Percentiles rank a stretch among this genome's conserved stretches.
phyloP scores from a whole-genome alignment of 2,329 filamentous ascomycete genomes.

The Pleomassaria siparia region DNA sequence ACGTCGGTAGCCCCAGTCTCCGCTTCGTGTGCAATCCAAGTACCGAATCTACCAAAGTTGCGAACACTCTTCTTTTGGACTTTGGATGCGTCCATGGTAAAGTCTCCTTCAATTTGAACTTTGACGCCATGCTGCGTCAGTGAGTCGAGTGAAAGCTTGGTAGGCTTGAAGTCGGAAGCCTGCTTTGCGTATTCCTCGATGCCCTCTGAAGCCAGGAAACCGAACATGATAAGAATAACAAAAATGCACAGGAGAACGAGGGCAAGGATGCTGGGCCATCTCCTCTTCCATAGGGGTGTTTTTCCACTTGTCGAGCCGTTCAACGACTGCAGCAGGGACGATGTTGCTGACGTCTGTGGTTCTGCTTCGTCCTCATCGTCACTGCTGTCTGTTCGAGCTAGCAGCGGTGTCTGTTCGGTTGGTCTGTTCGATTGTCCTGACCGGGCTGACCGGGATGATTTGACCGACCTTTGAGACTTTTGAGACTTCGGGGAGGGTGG shows the following conservation, averaged over 20 bases:
- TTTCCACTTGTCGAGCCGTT: slow-evolving; percentile 30
- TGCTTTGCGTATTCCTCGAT: slow-evolving; percentile 85
- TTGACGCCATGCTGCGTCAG: slow-evolving; percentile 77
- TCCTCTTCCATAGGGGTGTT: slow-evolving; percentile 43
- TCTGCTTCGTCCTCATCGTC: slow-evolving; percentile 25
- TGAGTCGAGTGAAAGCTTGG: slow-evolving; percentile 79
- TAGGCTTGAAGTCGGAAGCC: slow-evolving; percentile 79
- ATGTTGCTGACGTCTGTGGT: slow-evolving; percentile 33
- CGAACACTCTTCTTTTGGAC: slow-evolving; percentile 72
- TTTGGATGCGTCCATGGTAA: slow-evolving; percentile 75
- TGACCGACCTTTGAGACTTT: slow-evolving; percentile 29
- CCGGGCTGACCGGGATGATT: slow-evolving; percentile 34
- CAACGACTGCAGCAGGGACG: slow-evolving; percentile 40
- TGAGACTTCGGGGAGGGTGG: slow-evolving; percentile 28
- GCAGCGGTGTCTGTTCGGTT: slow-evolving; percentile 45
- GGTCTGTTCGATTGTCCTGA: slow-evolving; percentile 35
- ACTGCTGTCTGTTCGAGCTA: slow-evolving; percentile 30
- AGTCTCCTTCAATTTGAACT: slow-evolving; percentile 78
- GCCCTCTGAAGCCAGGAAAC: slow-evolving; percentile 77
- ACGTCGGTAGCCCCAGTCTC: slow-evolving; percentile 73
- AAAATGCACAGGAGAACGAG: slow-evolving; percentile 65
- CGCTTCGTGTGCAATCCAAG: slow-evolving; percentile 76
- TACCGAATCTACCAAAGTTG: slow-evolving; percentile 74
- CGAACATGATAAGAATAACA: slow-evolving; percentile 73
- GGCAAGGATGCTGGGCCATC: slow-evolving; percentile 80